Evolutionary conservation across 257 asterid species (phyloP).

Genomic region (Plantago ovata): DNA sequence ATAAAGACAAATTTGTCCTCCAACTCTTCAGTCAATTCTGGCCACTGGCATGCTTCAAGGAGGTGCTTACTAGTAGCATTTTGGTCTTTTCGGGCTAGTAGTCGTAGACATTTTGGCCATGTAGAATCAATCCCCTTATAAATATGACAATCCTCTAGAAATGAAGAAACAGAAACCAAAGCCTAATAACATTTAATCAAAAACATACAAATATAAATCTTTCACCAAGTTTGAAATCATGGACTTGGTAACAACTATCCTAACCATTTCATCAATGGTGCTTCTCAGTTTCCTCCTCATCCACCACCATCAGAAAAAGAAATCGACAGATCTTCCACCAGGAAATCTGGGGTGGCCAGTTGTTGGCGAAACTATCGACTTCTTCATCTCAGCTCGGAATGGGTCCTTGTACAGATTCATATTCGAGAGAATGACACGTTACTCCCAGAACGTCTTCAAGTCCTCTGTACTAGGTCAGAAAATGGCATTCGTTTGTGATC

Average conservation of each 20-base stretch:
- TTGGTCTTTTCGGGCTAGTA: too few species aligned
- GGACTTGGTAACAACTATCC: not conserved
- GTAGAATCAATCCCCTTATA: too few species aligned
- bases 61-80: too few species aligned
- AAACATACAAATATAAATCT: not conserved
- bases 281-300: not conserved
- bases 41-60: too few species aligned
- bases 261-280: not conserved
- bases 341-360: conserved; percentile 61
- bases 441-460: conserved; percentile 43
- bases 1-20: too few species aligned
- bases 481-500: conserved; percentile 58
- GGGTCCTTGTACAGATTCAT: conserved; percentile 27
- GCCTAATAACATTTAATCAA: too few species aligned
- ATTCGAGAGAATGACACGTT: conserved; percentile 40
- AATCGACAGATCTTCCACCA: conserved; percentile 31
- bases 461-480: conserved; percentile 52
- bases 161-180: too few species aligned
- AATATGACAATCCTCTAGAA: too few species aligned
- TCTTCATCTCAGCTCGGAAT: conserved; percentile 37
- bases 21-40: too few species aligned
- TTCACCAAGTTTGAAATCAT: not conserved
- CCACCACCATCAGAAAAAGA: not conserved
- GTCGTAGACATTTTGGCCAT: too few species aligned
- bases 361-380: conserved; percentile 56